Base-by-base conservation (phyloP, 116 monocot species). In the Zostera marina region DNA sequence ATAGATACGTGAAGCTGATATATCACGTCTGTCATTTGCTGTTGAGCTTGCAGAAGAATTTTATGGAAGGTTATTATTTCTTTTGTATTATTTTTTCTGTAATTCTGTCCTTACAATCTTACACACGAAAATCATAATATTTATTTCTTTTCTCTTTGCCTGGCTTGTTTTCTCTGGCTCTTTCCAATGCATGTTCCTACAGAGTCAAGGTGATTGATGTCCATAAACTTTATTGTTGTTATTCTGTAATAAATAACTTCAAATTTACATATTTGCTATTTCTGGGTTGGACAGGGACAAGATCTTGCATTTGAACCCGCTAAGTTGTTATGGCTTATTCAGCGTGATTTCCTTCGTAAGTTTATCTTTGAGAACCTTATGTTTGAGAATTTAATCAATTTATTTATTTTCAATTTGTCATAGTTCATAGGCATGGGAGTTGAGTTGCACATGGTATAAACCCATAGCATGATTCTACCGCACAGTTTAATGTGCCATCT, bases 41-140 rank as follows among this genome's bases (percentile, higher is more conserved):
- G 87, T 99, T 62, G 99, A 99, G 73, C 83, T 99, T 79, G 99
- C 99, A 43, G 99, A 91, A 75, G 99, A 99, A 77, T 99, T 98
- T 57, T 99, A 99, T 70, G 91, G 99, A 66, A 91, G 99, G 99
- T 99, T 68, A 55, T 42, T 76, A 58, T 41, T 52, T 26, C 44
- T 5, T n/a, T 12, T 39, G 7, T 41, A 52, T 51, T 45, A 4
- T 68, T n/a, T 9, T 44, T 22, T 20, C 54, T 26, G 2, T 54
- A n/a, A n/a, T 54, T 8, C 9, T 23, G 20, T 16, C 4, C 19
- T n/a, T n/a, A n/a, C n/a, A n/a, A 59, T 51, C 19, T 17, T 51
- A 20, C 8, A 10, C 20, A 21, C 20, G 40, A 20, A 39, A 49
- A 48, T 4, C 38, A 9, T 57, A 8, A 4, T 43, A 53, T n/a